Evolutionary conservation across 2,329 filamentous ascomycete species (phyloP).

Genomic region (Hymenoscyphus repandus): DNA sequence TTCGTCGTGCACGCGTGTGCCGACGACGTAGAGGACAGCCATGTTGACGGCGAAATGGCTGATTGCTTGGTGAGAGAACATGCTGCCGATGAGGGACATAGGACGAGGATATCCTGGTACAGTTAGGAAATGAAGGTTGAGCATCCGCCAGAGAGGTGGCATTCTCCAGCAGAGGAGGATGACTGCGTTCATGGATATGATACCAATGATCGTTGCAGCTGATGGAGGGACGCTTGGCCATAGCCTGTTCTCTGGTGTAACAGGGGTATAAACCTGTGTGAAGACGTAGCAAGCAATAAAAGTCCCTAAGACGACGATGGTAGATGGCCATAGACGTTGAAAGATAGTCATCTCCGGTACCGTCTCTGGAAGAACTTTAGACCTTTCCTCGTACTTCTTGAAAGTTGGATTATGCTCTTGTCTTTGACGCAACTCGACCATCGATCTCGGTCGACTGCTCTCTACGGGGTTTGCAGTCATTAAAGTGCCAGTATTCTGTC

Average conservation of each 20-base stretch:
- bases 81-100: slow-evolving; percentile 54
- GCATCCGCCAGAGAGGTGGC: slow-evolving; percentile 57
- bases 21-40: slow-evolving; percentile 60
- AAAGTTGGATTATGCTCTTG: slow-evolving; percentile 23
- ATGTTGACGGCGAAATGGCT: slow-evolving; percentile 62
- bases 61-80: slow-evolving; percentile 64
- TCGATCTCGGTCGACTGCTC: slow-evolving; percentile 13
- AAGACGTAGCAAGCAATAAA: slow-evolving; percentile 40
- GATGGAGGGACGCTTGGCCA: slow-evolving; percentile 58
- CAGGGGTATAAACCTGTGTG: slow-evolving; percentile 47
- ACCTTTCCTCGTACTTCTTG: slow-evolving; percentile 35
- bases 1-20: slow-evolving; percentile 63
- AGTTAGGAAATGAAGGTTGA: slow-evolving; percentile 66
- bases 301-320: slow-evolving; percentile 42
- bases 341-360: slow-evolving; percentile 47
- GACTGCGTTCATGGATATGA: slow-evolving; percentile 55
- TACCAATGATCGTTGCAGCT: slow-evolving; percentile 55
- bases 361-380: slow-evolving; percentile 45
- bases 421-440: slow-evolving; percentile 25
- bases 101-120: slow-evolving; percentile 61
- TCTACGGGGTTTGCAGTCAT: slow-evolving; percentile 8
- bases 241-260: slow-evolving; percentile 43
- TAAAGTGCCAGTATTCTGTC: slow-evolving; percentile 22
- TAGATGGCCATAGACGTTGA: slow-evolving; percentile 51
- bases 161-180: slow-evolving; percentile 56